Percentiles rank a stretch among this genome's conserved stretches.
These are phyloP conservation scores for Ceratocystis alfenasii DNA, from an alignment of 2,329 filamentous ascomycete genomes.

Conservation along the genomic window DNA sequence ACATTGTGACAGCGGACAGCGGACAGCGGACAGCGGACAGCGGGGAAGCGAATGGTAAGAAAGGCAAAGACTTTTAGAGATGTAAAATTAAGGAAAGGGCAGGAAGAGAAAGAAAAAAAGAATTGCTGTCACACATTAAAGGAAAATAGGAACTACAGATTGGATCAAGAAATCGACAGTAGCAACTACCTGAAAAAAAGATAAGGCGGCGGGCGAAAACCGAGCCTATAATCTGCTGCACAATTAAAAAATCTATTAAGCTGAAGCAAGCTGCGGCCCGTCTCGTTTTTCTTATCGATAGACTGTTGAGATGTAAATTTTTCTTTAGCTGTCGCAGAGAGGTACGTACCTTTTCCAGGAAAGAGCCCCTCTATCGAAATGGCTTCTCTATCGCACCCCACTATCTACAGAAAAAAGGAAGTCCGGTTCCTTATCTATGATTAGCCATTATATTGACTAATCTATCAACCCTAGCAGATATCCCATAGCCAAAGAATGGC, in stretches of 20 bases:
- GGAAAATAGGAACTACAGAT: neutral
- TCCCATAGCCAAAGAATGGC: too few species aligned
- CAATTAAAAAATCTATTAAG: neutral
- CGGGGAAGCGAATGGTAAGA: constrained; percentile 3
- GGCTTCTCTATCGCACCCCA: neutral
- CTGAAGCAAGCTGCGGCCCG: neutral
- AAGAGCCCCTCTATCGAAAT: neutral
- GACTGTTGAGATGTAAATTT: neutral
- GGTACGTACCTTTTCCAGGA: neutral
- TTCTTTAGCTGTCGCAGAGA: neutral
- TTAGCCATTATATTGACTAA: too few species aligned
- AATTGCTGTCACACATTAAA: neutral
- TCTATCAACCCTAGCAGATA: too few species aligned
- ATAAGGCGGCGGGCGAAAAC: constrained; percentile 16
- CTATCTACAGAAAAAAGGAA: too few species aligned
- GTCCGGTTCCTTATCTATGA: too few species aligned
- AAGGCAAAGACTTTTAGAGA: constrained; percentile 5
- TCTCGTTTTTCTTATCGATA: neutral
- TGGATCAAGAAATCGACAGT: neutral
- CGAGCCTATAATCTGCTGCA: constrained; percentile 14
- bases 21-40: neutral
- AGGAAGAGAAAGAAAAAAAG: neutral
- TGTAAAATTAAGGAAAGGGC: neutral
- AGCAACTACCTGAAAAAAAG: constrained; percentile 2
- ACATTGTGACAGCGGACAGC: constrained; percentile 28